A percentile compares a stretch with the other conserved stretches of the same genome.
Conservation (phyloP, 139 green algal species). For the Tetradesmus lagerheimii region DNA sequence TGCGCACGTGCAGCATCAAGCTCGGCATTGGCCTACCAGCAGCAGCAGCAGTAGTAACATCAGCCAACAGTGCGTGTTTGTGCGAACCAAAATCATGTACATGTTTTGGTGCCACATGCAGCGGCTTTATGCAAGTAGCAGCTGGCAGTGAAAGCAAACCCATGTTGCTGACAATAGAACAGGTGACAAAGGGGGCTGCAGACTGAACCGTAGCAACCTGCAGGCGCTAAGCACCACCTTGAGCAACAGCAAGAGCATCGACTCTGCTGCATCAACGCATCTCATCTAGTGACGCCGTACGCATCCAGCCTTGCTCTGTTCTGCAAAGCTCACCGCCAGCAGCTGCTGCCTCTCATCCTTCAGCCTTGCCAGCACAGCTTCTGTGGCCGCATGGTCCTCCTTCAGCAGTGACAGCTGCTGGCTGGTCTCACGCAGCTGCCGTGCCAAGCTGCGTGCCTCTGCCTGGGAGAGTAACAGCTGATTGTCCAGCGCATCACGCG, state of each 20-base stretch:
- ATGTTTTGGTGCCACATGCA: neutral
- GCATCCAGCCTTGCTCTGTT: neutral
- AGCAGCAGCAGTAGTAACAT: neutral
- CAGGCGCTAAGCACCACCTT: too few relatives aligned
- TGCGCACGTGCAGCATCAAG: constrained; percentile 13
- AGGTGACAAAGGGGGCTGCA: neutral
- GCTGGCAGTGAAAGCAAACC: neutral
- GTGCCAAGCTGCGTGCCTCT: constrained; percentile 11
- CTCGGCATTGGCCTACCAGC: constrained; percentile 12
- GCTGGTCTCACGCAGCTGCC: constrained; percentile 1
- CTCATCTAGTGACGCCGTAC: too few relatives aligned
- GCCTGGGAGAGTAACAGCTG: constrained; percentile 24
- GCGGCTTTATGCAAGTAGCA: neutral
- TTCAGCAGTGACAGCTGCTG: neutral
- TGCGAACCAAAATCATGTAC: too few relatives aligned
- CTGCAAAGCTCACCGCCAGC: neutral
- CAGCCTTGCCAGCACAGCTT: neutral
- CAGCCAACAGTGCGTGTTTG: too few relatives aligned
- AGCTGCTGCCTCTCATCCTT: constrained; percentile 25
- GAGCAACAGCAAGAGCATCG: too few relatives aligned
- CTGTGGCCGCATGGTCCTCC: constrained; percentile 9
- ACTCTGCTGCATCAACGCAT: too few relatives aligned
- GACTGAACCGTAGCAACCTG: too few relatives aligned
- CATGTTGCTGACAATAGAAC: neutral
- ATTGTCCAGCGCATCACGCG: neutral